These are phyloP conservation scores for Pseudoturritis turrita DNA, from an alignment of 345 rosid genomes.

Conservation along the genomic window DNA sequence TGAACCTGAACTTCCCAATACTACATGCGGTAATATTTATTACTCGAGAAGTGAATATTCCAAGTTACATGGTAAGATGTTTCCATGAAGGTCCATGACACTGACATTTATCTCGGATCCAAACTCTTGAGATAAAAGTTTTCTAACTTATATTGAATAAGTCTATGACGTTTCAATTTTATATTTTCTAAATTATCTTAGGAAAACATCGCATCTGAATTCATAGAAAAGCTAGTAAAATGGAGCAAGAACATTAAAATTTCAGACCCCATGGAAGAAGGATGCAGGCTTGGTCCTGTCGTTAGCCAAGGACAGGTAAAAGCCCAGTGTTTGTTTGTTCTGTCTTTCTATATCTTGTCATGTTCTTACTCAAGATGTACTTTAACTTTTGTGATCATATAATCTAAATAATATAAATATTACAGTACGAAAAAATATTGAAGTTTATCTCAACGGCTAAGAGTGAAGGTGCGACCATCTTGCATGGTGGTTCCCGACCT, in stretches of 20 bases:
- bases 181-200: conserved; percentile 13
- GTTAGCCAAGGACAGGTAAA: conserved; percentile 80
- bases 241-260: conserved; percentile 77
- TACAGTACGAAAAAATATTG: conserved; percentile 74
- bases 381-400: conserved; percentile 2
- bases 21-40: neutral
- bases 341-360: neutral
- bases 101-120: neutral
- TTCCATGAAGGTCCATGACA: neutral
- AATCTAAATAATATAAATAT: conserved; percentile 1
- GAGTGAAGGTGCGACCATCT: conserved; percentile 85
- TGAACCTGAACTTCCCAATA: neutral
- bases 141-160: neutral
- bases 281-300: conserved; percentile 90
- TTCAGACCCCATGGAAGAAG: conserved; percentile 84
- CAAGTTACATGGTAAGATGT: neutral
- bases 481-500: conserved; percentile 76
- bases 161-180: neutral
- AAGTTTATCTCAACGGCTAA: conserved; percentile 74
- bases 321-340: neutral
- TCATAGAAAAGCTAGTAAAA: conserved; percentile 59
- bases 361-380: conserved; percentile 1
- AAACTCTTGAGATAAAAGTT: neutral
- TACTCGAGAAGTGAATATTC: neutral
- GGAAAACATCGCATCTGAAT: conserved; percentile 74